Base-by-base conservation (phyloP, 176 grass and related monocot genomes). In the Puccinellia tenuiflora region DNA sequence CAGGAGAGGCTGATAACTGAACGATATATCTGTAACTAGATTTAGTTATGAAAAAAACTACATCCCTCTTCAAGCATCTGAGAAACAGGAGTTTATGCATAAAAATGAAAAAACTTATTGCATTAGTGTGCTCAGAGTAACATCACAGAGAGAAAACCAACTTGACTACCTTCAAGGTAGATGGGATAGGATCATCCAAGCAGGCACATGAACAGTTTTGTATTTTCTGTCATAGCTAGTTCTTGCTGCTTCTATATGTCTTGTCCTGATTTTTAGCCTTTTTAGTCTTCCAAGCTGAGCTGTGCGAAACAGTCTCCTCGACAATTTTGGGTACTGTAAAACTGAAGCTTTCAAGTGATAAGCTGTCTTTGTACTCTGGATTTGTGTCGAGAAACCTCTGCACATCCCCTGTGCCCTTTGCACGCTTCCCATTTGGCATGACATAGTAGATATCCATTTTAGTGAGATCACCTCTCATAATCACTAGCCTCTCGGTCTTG, bases 361-460 rank as follows among this genome's bases (percentile, higher is more conserved):
- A 76, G 31, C 51, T 83, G 52, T 78, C 70, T 52, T 88, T 92
- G 76, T 98, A 98, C 75, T 95, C 71, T 53, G 90, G 92, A 79
- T 90, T 37, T 46, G 89, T 85, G 62, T 92, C 86, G 12, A 98
- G 80, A 82, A 98, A 98, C 84, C 90, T 98, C 21, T 83, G 88
- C 42, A 98, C 85, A 4, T 95, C 96, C 64, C 59, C 84, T 1
- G 75, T 24, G 71, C 91, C 84, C 79, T 85, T 95, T 68, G 62
- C 81, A 80, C 80, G 85, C 80, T 93, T 95, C 31, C 96, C 92
- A 29, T 98, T 98, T 24, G 96, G 96, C 96, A 98, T 85, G 66
- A 90, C 48, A 78, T 95, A 95, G 59, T 90, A 86, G 28, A 85
- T 86, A 80, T 98, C 96, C 87, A 95, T 85, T 93, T 98, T 95